These are phyloP conservation scores for Juncus inflexus DNA, from an alignment of 176 grass and related monocot genomes.

Conservation along the genomic window DNA sequence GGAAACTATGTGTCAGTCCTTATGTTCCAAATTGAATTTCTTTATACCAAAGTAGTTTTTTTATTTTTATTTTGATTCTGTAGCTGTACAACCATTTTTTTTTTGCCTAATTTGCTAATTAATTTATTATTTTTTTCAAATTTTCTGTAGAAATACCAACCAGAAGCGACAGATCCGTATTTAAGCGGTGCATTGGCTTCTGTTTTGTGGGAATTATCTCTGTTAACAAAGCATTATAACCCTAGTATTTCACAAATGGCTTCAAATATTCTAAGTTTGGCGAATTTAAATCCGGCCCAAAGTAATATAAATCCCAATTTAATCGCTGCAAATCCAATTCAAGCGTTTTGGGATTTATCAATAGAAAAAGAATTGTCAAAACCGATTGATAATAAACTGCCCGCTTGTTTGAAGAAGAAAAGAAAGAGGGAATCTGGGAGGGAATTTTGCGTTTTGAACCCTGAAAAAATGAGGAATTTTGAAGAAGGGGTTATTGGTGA, in stretches of 20 bases:
- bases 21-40: neutral
- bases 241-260: constrained; percentile 56
- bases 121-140: neutral
- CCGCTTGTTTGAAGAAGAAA: constrained; percentile 39
- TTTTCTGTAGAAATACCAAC: constrained; percentile 80
- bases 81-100: neutral
- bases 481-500: constrained; percentile 43
- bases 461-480: constrained; percentile 31
- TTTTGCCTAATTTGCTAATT: neutral
- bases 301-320: constrained; percentile 56
- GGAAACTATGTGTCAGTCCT: neutral
- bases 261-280: constrained; percentile 67
- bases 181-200: constrained; percentile 89
- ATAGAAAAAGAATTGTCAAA: constrained; percentile 49
- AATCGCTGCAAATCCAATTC: constrained; percentile 43
- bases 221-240: constrained; percentile 83
- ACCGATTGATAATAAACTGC: constrained; percentile 35
- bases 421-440: constrained; percentile 37
- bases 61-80: neutral
- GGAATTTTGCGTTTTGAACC: constrained; percentile 43
- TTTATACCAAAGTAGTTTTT: neutral
- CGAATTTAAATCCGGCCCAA: constrained; percentile 58
- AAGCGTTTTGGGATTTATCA: constrained; percentile 72
- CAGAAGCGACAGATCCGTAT: constrained; percentile 80
- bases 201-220: constrained; percentile 89